These are phyloP conservation scores for Vigna hirtella DNA, from an alignment of 306 rosid species.

Conservation along the genomic window DNA sequence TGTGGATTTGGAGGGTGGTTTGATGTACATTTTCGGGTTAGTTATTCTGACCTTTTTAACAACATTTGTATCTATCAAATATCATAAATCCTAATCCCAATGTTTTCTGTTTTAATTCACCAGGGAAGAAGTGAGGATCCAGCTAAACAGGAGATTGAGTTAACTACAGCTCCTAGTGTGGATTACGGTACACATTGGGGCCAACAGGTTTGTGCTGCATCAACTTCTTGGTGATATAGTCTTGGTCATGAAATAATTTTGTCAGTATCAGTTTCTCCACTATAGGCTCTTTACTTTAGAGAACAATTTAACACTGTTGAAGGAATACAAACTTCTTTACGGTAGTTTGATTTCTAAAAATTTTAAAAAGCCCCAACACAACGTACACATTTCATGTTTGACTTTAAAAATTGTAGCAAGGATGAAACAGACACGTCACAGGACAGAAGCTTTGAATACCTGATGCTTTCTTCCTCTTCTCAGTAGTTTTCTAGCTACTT, in stretches of 20 bases:
- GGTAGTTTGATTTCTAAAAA: neutral
- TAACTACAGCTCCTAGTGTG: slow-evolving; percentile 90
- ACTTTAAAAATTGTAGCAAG: neutral
- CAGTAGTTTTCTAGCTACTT: neutral
- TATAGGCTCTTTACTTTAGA: slow-evolving; percentile 28
- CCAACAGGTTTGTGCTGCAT: slow-evolving; percentile 76
- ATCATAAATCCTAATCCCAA: slow-evolving; percentile 22
- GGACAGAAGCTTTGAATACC: neutral
- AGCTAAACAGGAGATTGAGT: slow-evolving; percentile 73
- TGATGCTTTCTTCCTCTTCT: neutral
- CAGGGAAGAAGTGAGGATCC: slow-evolving; percentile 96
- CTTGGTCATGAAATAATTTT: slow-evolving; percentile 7
- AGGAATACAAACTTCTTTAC: slow-evolving; percentile 2
- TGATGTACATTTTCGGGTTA: slow-evolving; percentile 95
- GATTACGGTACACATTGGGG: slow-evolving; percentile 89
- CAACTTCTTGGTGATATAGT: neutral
- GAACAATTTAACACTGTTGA: slow-evolving; percentile 18
- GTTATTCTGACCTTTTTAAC: slow-evolving; percentile 40
- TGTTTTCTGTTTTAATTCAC: slow-evolving; percentile 38
- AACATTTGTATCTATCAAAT: slow-evolving; percentile 12
- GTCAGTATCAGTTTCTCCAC: slow-evolving; percentile 6
- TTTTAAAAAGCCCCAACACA: neutral
- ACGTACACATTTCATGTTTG: neutral
- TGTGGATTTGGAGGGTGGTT: slow-evolving; percentile 97
- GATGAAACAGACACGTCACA: neutral